Evolutionary conservation across 1,139 yeast species (phyloP), one percentile per base, ranked within the genome.

Genomic region (Wickerhamiella infanticola): DNA sequence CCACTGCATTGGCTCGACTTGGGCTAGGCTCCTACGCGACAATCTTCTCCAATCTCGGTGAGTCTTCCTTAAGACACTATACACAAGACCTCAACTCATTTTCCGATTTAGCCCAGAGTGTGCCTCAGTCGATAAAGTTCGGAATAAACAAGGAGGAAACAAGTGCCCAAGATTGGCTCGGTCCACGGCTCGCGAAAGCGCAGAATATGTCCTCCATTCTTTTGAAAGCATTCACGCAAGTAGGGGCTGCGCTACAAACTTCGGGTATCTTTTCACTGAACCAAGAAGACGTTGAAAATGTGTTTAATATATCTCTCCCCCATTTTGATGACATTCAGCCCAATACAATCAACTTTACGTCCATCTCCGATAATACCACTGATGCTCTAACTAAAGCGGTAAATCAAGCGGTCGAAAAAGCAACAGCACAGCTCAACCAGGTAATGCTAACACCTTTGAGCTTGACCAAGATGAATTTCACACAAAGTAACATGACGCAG

Each of bases 191-290:
- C 8, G 23, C 2, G 3, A 33, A 25, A 7, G 49, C 52, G 1
- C 40, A 47, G 7, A 36, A 41, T 23, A 44, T 49, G 5, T 39
- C 54, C n/a, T 36, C 39, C 6, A 37, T 44, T 5, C 43, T 55
- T 5, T 43, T 50, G 3, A 25, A 42, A 8, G 53, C 56, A 0
- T 41, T 55, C 25, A 41, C 45, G 23, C 31, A 46, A 23, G 48
- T 55, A 2, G 49, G 49, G 23, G 41, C 46, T n/a, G 45, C 51
- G 5, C 29, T 38, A 3, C 13, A 25, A 11, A 24, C n/a, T 3
- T 26, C 43, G 3, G 43, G 41, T 9, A 5, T 40, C 5, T 36
- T 27, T 38, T 29, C 36, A 3, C 3, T 29, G 41, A 39, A 38
- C 8, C 23, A 36, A 35, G 36, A 29, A 23, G 31, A 35, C 11